Evolutionary conservation across 495 filamentous ascomycete genomes (phyloP).

Genomic region (Friedmanniomyces simplex): DNA sequence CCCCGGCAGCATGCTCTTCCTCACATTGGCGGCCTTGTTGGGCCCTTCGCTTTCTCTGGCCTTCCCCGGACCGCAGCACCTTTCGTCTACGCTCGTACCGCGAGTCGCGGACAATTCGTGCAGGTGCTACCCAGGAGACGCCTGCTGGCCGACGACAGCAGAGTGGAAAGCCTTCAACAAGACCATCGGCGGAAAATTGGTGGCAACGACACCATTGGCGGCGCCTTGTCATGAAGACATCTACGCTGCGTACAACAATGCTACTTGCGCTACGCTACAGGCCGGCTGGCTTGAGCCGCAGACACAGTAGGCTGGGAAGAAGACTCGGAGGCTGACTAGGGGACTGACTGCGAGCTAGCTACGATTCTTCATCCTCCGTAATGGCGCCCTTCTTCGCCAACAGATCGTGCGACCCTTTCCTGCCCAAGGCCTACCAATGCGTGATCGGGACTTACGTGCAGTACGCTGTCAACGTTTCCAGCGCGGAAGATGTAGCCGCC

Average conservation of each 20-base stretch:
- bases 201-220: constrained; percentile 19
- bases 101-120: neutral
- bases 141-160: constrained; percentile 13
- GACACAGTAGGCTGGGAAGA: constrained; percentile 5
- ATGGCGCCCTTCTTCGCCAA: constrained; percentile 26
- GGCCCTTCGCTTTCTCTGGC: neutral
- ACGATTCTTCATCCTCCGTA: constrained; percentile 16
- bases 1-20: neutral
- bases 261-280: constrained; percentile 10
- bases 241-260: constrained; percentile 3
- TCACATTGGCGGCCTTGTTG: neutral
- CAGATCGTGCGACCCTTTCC: constrained; percentile 18
- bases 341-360: constrained; percentile 2
- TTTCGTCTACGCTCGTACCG: neutral
- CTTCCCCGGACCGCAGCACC: neutral
- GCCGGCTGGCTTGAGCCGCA: constrained; percentile 13
- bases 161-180: constrained; percentile 19
- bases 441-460: constrained; percentile 17
- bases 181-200: constrained; percentile 18
- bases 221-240: constrained; percentile 14
- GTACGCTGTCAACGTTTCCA: constrained; percentile 19
- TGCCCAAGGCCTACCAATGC: constrained; percentile 2
- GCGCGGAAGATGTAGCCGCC: constrained; percentile 31
- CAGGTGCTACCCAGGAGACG: constrained; percentile 21
- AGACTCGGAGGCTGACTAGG: neutral